Base-by-base conservation (phyloP, 345 rosid species). In the Arabidopsis arenosa region DNA sequence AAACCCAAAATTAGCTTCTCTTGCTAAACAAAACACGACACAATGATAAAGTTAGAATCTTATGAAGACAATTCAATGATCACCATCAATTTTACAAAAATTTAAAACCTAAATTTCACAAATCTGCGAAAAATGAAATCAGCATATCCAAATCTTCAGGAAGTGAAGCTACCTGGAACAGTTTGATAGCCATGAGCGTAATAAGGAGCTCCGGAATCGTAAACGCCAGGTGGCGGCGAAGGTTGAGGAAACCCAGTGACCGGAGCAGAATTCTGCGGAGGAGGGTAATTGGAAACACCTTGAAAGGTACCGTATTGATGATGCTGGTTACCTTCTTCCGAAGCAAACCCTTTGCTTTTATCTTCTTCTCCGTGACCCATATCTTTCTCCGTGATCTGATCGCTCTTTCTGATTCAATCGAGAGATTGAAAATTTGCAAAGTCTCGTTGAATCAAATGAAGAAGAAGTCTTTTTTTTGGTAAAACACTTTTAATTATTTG, bases 231-330 rank as follows among this genome's bases (percentile, higher is more conserved):
- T 0, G 97, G 96, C 0, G 97, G 82, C 2, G 77, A 83, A 3
- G 97, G 99, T 78, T 90, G 96, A 77, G 99, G 97, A 72, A 92
- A 90, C 2, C 96, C 99, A 33, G 86, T 79, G 39, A 79, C 89
- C n/a, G 93, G 96, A 12, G 74, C 65, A 12, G 83, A 86, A 12
- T 74, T 86, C 5, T 53, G 82, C 49, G 90, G 87, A 18, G 92
- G 90, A 5, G 96, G 96, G 72, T 84, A 94, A 77, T 87, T 92
- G 62, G 96, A 90, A 37, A 90, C 96, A 49, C 98, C 98, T 83
- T 92, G 97, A 83, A 94, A 94, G 5, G 98, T 94, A 7, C 97
- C 98, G 80, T 94, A 94, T 15, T 87, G 98, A 58, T 75, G 84
- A 55, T 84, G 85, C 78, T 77, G 76, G 14, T 41, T 71, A 39